These are phyloP conservation scores for Wickerhamiella qilinensis DNA, from an alignment of 805 yeast genomes.

Conservation along the genomic window DNA sequence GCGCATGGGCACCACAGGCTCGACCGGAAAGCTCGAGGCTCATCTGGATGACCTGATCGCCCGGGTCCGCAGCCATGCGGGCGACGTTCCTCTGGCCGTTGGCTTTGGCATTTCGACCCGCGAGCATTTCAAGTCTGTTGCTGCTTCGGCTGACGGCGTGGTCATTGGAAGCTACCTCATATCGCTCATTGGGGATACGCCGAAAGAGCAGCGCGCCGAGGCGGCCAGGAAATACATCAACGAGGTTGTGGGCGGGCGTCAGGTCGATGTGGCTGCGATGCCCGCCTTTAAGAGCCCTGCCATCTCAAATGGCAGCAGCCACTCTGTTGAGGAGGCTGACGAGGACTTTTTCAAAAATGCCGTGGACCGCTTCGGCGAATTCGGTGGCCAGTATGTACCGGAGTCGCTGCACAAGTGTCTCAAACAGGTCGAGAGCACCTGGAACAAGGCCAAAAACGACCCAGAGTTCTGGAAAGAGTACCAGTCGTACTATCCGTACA, in stretches of 20 bases:
- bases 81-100: conserved; percentile 71
- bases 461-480: conserved; percentile 90
- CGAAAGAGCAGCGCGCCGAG: conserved; percentile 34
- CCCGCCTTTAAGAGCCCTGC: conserved; percentile 6
- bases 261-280: conserved; percentile 10
- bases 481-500: conserved; percentile 67
- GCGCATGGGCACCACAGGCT: conserved; percentile 97
- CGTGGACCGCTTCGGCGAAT: conserved; percentile 71
- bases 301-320: conserved; percentile 4
- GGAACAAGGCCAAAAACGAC: conserved; percentile 77
- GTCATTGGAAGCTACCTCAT: conserved; percentile 87
- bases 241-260: conserved; percentile 44
- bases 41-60: conserved; percentile 53
- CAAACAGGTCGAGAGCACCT: conserved; percentile 74
- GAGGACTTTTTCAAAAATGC: conserved; percentile 14
- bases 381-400: conserved; percentile 98
- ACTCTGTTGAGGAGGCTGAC: conserved; percentile 17
- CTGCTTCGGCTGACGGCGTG: conserved; percentile 78
- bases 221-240: conserved; percentile 52
- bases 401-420: conserved; percentile 88
- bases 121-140: conserved; percentile 72
- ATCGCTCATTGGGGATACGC: conserved; percentile 48
- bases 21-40: conserved; percentile 43
- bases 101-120: conserved; percentile 95
- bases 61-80: conserved; percentile 62